Evolutionary conservation across 2,329 filamentous ascomycete species (phyloP).

Genomic region (Fusarium pseudoanthophilum): DNA sequence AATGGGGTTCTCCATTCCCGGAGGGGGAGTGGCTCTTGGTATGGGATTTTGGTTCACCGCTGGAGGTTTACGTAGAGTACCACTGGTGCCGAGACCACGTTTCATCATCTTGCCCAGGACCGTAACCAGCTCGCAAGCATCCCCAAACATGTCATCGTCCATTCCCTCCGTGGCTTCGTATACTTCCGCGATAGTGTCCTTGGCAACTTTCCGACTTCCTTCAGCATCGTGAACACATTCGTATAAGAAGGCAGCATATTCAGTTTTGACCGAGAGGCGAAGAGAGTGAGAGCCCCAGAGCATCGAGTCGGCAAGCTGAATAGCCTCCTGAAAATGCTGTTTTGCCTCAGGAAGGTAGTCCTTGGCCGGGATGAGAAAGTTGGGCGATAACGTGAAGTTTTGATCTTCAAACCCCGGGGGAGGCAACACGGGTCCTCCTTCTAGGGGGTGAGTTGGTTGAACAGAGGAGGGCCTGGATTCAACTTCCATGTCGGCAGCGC

Average conservation of each 20-base stretch:
- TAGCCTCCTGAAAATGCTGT: slow-evolving; percentile 82
- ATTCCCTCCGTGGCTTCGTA: slow-evolving; percentile 92
- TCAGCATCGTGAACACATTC: slow-evolving; percentile 89
- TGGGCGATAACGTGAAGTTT: slow-evolving; percentile 60
- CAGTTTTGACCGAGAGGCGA: slow-evolving; percentile 87
- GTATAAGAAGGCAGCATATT: slow-evolving; percentile 92
- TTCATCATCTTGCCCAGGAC: slow-evolving; percentile 91
- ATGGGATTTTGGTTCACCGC: slow-evolving; percentile 27
- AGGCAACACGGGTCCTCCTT: slow-evolving; percentile 68
- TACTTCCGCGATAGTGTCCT: slow-evolving; percentile 86
- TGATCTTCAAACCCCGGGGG: slow-evolving; percentile 64
- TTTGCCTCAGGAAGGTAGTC: slow-evolving; percentile 88
- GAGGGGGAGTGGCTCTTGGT: slow-evolving; percentile 42
- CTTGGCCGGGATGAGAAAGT: slow-evolving; percentile 81
- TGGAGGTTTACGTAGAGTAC: slow-evolving; percentile 49
- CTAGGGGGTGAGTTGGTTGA: slow-evolving; percentile 61
- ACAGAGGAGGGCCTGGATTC: slow-evolving; percentile 57
- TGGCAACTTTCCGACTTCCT: slow-evolving; percentile 79
- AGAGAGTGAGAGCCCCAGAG: slow-evolving; percentile 91
- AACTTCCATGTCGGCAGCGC: slow-evolving; percentile 56
- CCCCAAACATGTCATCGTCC: slow-evolving; percentile 94
- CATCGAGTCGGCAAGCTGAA: slow-evolving; percentile 76
- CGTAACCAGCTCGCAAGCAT: slow-evolving; percentile 88
- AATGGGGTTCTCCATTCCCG: slow-evolving; percentile 59
- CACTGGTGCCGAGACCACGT: slow-evolving; percentile 65